Percentiles rank a stretch among this genome's conserved stretches.
Conservation (phyloP, 495 filamentous ascomycete species). For the Lasiosphaeriaceae sp. region DNA sequence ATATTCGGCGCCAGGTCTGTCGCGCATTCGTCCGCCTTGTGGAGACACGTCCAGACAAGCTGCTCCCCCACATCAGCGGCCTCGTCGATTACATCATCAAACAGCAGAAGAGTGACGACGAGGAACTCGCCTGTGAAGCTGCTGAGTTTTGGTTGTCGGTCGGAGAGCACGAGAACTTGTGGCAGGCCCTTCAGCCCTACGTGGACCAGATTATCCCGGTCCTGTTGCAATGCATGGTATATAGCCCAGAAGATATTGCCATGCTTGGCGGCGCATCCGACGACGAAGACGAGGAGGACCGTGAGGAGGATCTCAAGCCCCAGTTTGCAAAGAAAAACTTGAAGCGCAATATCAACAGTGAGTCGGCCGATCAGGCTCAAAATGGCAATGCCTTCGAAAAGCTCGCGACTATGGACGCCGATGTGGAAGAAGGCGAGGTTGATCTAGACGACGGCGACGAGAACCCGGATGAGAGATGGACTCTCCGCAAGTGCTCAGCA, state of each 20-base stretch:
- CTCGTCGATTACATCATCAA: conserved; percentile 89
- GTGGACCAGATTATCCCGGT: conserved; percentile 86
- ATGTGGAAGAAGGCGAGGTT: conserved; percentile 86
- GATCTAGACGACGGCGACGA: conserved; percentile 70
- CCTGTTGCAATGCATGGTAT: conserved; percentile 92
- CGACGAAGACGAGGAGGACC: conserved; percentile 90
- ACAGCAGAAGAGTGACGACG: conserved; percentile 85
- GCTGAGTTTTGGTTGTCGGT: conserved; percentile 97
- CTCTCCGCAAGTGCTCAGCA: conserved; percentile 93
- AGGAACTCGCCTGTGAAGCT: conserved; percentile 88
- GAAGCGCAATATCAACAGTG: conserved; percentile 48
- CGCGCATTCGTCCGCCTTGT: conserved; percentile 89
- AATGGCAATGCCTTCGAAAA: conserved; percentile 49
- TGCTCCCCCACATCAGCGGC: conserved; percentile 81
- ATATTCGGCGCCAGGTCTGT: conserved; percentile 87
- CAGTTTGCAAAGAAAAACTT: conserved; percentile 74
- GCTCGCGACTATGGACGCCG: conserved; percentile 57
- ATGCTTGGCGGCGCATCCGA: conserved; percentile 76
- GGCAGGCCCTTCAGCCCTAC: conserved; percentile 67
- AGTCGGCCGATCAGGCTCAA: conserved; percentile 49
- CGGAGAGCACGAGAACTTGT: conserved; percentile 78
- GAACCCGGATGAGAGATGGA: conserved; percentile 92
- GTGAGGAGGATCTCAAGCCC: conserved; percentile 87
- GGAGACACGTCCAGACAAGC: conserved; percentile 83
- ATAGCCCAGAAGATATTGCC: conserved; percentile 87